Percentiles rank a stretch among this genome's conserved stretches.
Conservation (phyloP, 352 stramenopile genomes). For the Elongisporangium prolatum region DNA sequence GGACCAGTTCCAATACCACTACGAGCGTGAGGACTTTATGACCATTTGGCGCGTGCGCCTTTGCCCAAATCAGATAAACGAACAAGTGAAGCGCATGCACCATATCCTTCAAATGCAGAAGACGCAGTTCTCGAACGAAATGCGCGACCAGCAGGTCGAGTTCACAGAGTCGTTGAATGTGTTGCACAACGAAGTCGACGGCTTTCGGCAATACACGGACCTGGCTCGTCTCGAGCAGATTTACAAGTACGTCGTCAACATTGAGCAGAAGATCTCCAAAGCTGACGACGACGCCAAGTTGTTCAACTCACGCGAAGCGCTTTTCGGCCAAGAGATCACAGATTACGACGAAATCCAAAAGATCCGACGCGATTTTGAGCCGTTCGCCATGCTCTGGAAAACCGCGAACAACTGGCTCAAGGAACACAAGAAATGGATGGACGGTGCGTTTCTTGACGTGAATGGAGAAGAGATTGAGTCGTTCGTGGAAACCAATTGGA, state of each 20-base stretch:
- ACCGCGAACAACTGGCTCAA: slow-evolving; percentile 89
- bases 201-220: slow-evolving; percentile 85
- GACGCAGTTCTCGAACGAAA: slow-evolving; percentile 79
- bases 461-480: slow-evolving; percentile 92
- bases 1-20: slow-evolving; percentile 80
- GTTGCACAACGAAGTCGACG: slow-evolving; percentile 86
- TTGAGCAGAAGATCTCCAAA: slow-evolving; percentile 86
- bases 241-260: slow-evolving; percentile 82
- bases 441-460: slow-evolving; percentile 86
- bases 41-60: slow-evolving; percentile 87
- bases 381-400: slow-evolving; percentile 94
- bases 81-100: slow-evolving; percentile 81
- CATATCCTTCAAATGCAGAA: slow-evolving; percentile 83
- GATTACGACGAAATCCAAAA: slow-evolving; percentile 90
- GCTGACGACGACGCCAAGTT: slow-evolving; percentile 85
- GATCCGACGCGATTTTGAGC: slow-evolving; percentile 91
- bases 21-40: slow-evolving; percentile 87
- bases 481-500: slow-evolving; percentile 80
- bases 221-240: slow-evolving; percentile 81
- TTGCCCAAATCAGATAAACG: slow-evolving; percentile 85
- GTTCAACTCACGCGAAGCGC: slow-evolving; percentile 90
- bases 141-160: slow-evolving; percentile 91
- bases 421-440: slow-evolving; percentile 92
- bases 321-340: slow-evolving; percentile 87
- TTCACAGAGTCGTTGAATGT: slow-evolving; percentile 84